Base-by-base conservation (phyloP, 306 rosid species). In the Erythrophleum fordii region DNA sequence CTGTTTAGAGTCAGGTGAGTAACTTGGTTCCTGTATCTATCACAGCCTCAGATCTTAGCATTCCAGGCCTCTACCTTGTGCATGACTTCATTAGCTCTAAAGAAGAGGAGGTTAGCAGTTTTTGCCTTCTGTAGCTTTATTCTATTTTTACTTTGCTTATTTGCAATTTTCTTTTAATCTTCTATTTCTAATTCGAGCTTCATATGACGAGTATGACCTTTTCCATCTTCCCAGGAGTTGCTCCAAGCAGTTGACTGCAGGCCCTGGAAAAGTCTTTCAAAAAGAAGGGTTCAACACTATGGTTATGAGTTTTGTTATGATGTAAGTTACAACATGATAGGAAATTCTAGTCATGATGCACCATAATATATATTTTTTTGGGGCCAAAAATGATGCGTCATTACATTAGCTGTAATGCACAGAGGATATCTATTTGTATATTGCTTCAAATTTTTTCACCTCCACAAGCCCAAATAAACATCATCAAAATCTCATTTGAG, bases 251-350 rank as follows among this genome's bases (percentile, higher is more conserved):
- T 95, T 78, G 98, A 95, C 84, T 65, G 70, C 53, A 79, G 84
- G 56, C 92, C 93, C 53, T 95, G 97, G 98, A 87, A 85, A 25
- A 68, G 81, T 84, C 95, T 91, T 61, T 72, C 97, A 8, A 92
- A 92, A 87, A 88, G 98, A 79, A 92, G 95, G 86, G 97, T 95
- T 90, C 98, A 95, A 82, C 98, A 91, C 82, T 92, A 95, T 80
- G 97, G 97, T 66, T 95, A 86, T 82, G 97, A 92, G 76, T 95
- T 95, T 80, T 82, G 91, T 82, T 95, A 95, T 76, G 92, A 89
- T 81, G 97, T 95, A 81, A 81, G 91, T 73, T 68, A 62, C 60
- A 52, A 66, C 31, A 8, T 66, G n/a, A 44, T 10, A 10, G 12
- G 37, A 37, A 22, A 55, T 55, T 74, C 5, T 39, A 22, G 56